A percentile compares a stretch with the other conserved stretches of the same genome.
Conservation (phyloP, 768 basidiomycete species). For the Tephrocybe sp. region DNA sequence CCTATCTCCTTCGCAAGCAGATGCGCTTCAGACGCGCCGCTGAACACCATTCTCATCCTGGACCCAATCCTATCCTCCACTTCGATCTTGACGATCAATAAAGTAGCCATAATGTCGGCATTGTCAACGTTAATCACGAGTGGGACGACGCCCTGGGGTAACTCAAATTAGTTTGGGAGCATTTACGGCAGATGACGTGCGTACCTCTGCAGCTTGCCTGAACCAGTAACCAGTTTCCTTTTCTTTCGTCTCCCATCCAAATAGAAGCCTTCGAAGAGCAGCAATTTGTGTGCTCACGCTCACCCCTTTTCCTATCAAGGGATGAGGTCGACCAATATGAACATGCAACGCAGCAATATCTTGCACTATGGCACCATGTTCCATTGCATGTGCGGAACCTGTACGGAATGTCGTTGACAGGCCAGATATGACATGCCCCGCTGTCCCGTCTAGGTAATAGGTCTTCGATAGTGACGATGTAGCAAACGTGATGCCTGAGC, state of each 20-base stretch:
- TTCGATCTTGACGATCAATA: slow-evolving; percentile 69
- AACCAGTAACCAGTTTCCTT: slow-evolving; percentile 57
- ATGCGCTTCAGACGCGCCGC: slow-evolving; percentile 63
- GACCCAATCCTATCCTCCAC: slow-evolving; percentile 59
- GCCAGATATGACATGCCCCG: slow-evolving; percentile 53
- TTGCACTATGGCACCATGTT: slow-evolving; percentile 60
- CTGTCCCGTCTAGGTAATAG: slow-evolving; percentile 33
- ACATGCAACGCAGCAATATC: slow-evolving; percentile 66
- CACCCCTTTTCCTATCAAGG: slow-evolving; percentile 30
- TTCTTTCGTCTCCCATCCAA: slow-evolving; percentile 48
- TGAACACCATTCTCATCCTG: slow-evolving; percentile 61
- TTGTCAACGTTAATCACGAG: slow-evolving; percentile 68
- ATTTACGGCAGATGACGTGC: slow-evolving; percentile 4
- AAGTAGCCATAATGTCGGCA: slow-evolving; percentile 71
- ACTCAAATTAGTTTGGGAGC: slow-evolving; percentile 5
- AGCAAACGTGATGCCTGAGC: slow-evolving; percentile 64
- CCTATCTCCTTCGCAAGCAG: slow-evolving; percentile 71
- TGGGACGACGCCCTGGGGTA: slow-evolving; percentile 55
- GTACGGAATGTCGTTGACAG: slow-evolving; percentile 64
- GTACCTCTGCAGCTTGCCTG: slow-evolving; percentile 54
- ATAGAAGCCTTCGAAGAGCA: slow-evolving; percentile 59
- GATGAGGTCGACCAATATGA: slow-evolving; percentile 42
- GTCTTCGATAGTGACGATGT: slow-evolving; percentile 51
- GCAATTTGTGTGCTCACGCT: slow-evolving; percentile 72
- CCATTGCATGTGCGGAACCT: slow-evolving; percentile 56